A percentile compares a stretch with the other conserved stretches of the same genome.
phyloP scores from a whole-genome alignment of 2,329 filamentous ascomycete genomes.

The Aureobasidium namibiae region DNA sequence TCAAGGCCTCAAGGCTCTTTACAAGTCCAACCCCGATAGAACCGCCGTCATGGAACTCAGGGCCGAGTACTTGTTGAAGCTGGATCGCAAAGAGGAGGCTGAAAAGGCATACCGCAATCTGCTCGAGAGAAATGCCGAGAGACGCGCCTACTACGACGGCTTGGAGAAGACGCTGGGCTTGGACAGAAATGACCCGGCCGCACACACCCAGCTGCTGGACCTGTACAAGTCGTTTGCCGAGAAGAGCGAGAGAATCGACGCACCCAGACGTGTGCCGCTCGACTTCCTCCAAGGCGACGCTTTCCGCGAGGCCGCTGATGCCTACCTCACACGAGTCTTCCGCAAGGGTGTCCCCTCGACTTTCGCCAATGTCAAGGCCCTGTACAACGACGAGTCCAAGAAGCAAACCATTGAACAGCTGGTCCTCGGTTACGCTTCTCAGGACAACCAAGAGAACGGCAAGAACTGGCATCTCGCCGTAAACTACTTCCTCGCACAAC shows the following conservation, averaged over 20 bases:
- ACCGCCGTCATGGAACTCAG: constrained; percentile 77
- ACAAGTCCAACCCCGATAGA: constrained; percentile 73
- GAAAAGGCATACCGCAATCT: constrained; percentile 71
- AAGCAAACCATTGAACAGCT: constrained; percentile 66
- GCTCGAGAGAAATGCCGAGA: constrained; percentile 80
- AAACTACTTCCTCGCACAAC: constrained; percentile 89
- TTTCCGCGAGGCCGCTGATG: constrained; percentile 69
- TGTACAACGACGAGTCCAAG: constrained; percentile 74
- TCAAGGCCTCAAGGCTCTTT: constrained; percentile 72
- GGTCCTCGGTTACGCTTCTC: constrained; percentile 64
- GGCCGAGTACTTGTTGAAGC: constrained; percentile 72
- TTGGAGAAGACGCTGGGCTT: constrained; percentile 63
- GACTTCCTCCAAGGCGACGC: constrained; percentile 79
- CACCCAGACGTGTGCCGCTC: constrained; percentile 74
- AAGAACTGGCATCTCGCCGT: constrained; percentile 64
- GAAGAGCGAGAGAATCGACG: constrained; percentile 76
- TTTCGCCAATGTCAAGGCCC: constrained; percentile 91
- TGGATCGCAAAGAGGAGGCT: constrained; percentile 72
- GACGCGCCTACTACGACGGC: constrained; percentile 74
- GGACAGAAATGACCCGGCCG: constrained; percentile 50
- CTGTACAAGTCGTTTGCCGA: constrained; percentile 76
- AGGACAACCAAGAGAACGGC: constrained; percentile 45
- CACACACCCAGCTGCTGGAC: constrained; percentile 62
- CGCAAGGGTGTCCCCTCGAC: constrained; percentile 90
- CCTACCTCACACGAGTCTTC: constrained; percentile 76